These are phyloP conservation scores for Fusarium setosum DNA, from an alignment of 2,329 filamentous ascomycete genomes.

Conservation along the genomic window DNA sequence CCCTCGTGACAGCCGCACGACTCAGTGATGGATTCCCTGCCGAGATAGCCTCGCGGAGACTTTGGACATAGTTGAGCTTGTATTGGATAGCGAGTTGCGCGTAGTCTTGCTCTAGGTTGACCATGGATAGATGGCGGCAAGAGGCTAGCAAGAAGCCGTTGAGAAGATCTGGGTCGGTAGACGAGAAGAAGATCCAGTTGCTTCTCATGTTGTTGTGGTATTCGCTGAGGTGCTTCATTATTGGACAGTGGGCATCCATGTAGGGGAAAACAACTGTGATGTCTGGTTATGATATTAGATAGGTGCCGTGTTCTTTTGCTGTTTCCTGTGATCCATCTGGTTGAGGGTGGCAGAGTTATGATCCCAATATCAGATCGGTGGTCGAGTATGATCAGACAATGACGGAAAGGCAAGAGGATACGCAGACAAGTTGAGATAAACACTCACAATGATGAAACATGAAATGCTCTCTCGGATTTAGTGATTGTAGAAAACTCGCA, in stretches of 20 bases:
- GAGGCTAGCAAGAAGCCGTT: slow-evolving; percentile 21
- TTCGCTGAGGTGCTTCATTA: slow-evolving; percentile 6
- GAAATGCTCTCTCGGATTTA: slow-evolving; percentile 8
- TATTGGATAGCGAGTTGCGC: slow-evolving; percentile 17
- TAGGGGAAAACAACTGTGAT: slow-evolving; percentile 10
- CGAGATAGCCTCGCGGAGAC: slow-evolving; percentile 6
- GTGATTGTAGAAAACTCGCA: slow-evolving; percentile 19
- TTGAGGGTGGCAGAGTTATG: too few species aligned
- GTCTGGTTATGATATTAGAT: slow-evolving; percentile 1
- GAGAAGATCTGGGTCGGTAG: slow-evolving; percentile 16
- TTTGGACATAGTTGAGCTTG: slow-evolving; percentile 12
- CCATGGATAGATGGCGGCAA: slow-evolving; percentile 13
- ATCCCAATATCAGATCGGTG: too few species aligned
- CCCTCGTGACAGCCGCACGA: slow-evolving; percentile 8
- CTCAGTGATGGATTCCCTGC: background rate
- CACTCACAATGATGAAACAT: slow-evolving; percentile 26
- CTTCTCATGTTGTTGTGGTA: background rate
- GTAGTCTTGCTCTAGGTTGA: background rate
- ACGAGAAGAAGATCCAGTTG: slow-evolving; percentile 21
- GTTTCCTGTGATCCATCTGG: too few species aligned
- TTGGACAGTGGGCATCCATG: slow-evolving; percentile 14
- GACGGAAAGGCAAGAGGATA: background rate
- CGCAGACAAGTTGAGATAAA: background rate
- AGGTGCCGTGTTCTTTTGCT: too few species aligned
- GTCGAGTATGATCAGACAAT: too few species aligned